These are phyloP conservation scores for Fusarium drepaniforme DNA, from an alignment of 2,329 filamentous ascomycete genomes.

Conservation along the genomic window DNA sequence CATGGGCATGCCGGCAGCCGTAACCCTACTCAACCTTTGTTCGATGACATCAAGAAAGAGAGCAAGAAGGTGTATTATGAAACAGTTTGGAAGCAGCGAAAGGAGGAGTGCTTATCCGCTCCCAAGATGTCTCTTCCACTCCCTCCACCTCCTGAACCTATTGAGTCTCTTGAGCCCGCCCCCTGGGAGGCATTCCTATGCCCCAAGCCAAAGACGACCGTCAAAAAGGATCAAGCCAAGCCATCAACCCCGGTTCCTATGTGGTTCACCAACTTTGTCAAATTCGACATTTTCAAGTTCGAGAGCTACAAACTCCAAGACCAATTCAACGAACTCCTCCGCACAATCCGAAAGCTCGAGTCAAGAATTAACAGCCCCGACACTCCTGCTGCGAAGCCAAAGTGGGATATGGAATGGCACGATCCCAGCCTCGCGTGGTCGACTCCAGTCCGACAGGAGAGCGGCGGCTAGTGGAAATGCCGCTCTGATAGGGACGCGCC, in stretches of 20 bases:
- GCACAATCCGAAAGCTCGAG: constrained; percentile 32
- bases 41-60: constrained; percentile 8
- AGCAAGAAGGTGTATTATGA: constrained; percentile 20
- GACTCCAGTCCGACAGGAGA: constrained; percentile 30
- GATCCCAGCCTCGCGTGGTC: constrained; percentile 27
- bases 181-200: not conserved
- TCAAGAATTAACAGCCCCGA: constrained; percentile 5
- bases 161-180: not conserved
- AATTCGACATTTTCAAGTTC: constrained; percentile 24
- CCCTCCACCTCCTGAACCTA: not conserved
- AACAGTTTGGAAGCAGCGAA: constrained; percentile 19
- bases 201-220: not conserved
- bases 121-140: not conserved
- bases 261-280: constrained; percentile 34
- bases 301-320: constrained; percentile 1
- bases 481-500: constrained; percentile 34
- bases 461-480: constrained; percentile 46
- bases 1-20: not conserved
- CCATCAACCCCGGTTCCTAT: constrained; percentile 20
- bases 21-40: not conserved
- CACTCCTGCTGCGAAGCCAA: not conserved
- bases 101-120: not conserved
- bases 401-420: constrained; percentile 41
- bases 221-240: not conserved
- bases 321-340: constrained; percentile 36